Conservation (phyloP, 306 rosid species). For the Spatholobus suberectus region DNA sequence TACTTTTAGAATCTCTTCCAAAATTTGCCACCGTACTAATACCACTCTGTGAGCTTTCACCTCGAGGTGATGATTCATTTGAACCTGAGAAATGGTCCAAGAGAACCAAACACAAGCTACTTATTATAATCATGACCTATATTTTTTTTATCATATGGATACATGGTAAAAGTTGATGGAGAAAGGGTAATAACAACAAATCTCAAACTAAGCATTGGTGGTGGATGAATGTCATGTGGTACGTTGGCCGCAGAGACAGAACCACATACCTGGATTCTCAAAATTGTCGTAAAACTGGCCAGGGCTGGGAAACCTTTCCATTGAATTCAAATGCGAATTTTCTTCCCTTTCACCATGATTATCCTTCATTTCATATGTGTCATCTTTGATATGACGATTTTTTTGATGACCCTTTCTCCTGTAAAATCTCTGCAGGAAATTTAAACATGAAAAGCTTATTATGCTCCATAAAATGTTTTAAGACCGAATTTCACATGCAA, state of each 20-base stretch:
- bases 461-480: constrained; percentile 3
- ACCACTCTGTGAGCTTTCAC: constrained; percentile 44
- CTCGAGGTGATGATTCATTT: constrained; percentile 57
- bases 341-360: constrained; percentile 62
- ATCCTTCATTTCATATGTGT: constrained; percentile 47
- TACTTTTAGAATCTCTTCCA: background rate
- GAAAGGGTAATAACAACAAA: constrained; percentile 34
- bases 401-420: constrained; percentile 31
- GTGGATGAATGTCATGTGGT: constrained; percentile 52
- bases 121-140: constrained; percentile 44
- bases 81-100: constrained; percentile 58
- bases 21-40: background rate
- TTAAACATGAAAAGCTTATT: constrained; percentile 10
- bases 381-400: constrained; percentile 41
- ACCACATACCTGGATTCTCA: constrained; percentile 39
- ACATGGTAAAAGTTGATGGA: constrained; percentile 56
- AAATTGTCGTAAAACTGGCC: constrained; percentile 1
- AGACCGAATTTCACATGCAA: background rate
- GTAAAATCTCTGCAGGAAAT: constrained; percentile 52
- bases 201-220: constrained; percentile 43
- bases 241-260: constrained; percentile 47
- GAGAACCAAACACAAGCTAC: constrained; percentile 69
- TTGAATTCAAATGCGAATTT: constrained; percentile 53
- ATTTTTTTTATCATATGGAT: constrained; percentile 53
- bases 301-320: constrained; percentile 52